Evolutionary conservation across 1,139 yeast genomes (phyloP).

Genomic region (Wickerhamiella pararugosa): DNA sequence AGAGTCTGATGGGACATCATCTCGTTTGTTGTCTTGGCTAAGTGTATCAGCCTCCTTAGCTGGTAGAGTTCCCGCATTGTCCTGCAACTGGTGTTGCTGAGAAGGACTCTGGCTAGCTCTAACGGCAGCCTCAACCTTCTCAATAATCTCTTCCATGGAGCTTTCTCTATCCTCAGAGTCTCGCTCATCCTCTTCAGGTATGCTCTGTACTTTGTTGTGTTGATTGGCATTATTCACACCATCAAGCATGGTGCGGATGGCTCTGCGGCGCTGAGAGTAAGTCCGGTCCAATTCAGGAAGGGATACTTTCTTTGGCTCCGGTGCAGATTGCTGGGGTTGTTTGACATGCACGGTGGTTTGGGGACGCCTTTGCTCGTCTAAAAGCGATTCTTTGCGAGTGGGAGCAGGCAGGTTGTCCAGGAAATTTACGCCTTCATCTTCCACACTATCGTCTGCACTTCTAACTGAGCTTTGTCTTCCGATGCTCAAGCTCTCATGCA

Average conservation of each 20-base stretch:
- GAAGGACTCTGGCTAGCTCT: no score
- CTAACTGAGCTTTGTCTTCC: slow-evolving; percentile 7
- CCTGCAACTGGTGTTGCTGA: no score
- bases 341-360: slow-evolving; percentile 17
- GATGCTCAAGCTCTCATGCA: slow-evolving; percentile 3
- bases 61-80: no score
- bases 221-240: not conserved
- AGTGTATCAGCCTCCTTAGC: no score
- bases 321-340: not conserved
- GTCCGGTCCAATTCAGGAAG: slow-evolving; percentile 17
- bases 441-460: slow-evolving; percentile 1
- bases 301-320: slow-evolving; percentile 5
- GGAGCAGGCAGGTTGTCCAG: slow-evolving; percentile 11
- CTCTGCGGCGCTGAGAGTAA: slow-evolving; percentile 21
- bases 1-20: no score
- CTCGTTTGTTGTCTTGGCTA: no score
- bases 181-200: slow-evolving; percentile 1
- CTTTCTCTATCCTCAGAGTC: not conserved
- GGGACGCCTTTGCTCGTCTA: slow-evolving; percentile 23
- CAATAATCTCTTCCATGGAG: slow-evolving; percentile 9
- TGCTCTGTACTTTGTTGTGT: slow-evolving; percentile 1
- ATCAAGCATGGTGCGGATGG: slow-evolving; percentile 19
- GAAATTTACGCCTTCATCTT: slow-evolving; percentile 7
- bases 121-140: not conserved
- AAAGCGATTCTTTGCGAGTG: slow-evolving; percentile 22